Base-by-base conservation (phyloP, 2,329 filamentous ascomycete species). In the Trichoderma harzianum region DNA sequence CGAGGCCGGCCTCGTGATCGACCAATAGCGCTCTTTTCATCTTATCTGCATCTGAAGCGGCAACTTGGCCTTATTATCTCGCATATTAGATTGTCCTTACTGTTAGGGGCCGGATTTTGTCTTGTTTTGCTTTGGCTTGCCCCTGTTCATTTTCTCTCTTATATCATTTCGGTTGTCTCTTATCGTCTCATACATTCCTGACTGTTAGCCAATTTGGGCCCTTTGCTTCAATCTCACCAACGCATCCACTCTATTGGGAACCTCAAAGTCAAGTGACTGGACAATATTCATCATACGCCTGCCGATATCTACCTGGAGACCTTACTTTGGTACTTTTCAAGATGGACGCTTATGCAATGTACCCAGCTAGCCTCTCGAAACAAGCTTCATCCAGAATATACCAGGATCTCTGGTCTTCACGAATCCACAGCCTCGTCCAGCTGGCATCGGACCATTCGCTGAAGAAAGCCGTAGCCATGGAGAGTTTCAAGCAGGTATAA, bases 341-440 rank as follows among this genome's bases (percentile, higher is more conserved):
- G 21, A 87, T 88, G 86, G 86, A 87, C 80, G 84, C 85, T 84
- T 85, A 86, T 80, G 83, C 84, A 32, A 82, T 87, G 76, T 86
- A 82, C 47, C 84, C 79, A 76, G 84, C 82, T 74, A 86, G 83
- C 76, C 78, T 82, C 34, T 78, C 83, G 21, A 80, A 78, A 64
- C 82, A 83, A 74, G 79, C 78, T 70, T 80, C 82, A 30, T 87
- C 86, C 58, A 83, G 81, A 67, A 84, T 87, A 66, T 86, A 86
- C 76, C 84, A 84, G 73, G 86, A 88, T 75, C 80, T 87, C 28
- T 82, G 81, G 74, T 80, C 82, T 28, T 82, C 82, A 65, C 83
- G 81, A 61, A 78, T 80, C 28, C 79, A 80, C 57, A 82, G 77
- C 72, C 75, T 82, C 34, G 74, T 79, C 62, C 78, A 79, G 51